These are phyloP conservation scores for Populus tremula DNA, from an alignment of 345 rosid genomes.

Conservation along the genomic window DNA sequence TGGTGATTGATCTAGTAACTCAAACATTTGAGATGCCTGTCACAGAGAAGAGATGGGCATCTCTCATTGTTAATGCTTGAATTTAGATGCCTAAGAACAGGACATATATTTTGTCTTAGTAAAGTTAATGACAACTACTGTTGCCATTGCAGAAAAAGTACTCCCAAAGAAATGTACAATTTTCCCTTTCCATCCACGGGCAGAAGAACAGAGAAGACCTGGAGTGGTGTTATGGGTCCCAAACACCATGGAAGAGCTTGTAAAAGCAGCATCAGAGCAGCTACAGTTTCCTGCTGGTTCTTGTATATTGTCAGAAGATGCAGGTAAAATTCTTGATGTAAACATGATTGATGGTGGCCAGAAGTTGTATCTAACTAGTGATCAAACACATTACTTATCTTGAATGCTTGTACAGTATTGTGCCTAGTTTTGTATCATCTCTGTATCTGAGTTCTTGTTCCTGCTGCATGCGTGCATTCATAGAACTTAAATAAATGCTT, in stretches of 20 bases:
- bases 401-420: not conserved
- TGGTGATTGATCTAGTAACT: not conserved
- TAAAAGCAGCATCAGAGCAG: constrained; percentile 45
- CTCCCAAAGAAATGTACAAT: constrained; percentile 64
- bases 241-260: constrained; percentile 48
- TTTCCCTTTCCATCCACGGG: constrained; percentile 67
- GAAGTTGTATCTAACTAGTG: constrained; percentile 57
- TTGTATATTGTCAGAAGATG: constrained; percentile 63
- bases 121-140: not conserved
- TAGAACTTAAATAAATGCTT: not conserved
- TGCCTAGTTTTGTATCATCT: not conserved
- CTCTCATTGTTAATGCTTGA: not conserved
- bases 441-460: not conserved
- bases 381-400: constrained; percentile 20
- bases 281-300: constrained; percentile 36
- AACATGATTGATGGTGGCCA: constrained; percentile 71
- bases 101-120: not conserved
- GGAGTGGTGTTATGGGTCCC: constrained; percentile 81
- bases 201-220: constrained; percentile 40
- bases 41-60: not conserved
- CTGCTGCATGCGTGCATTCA: not conserved
- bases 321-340: constrained; percentile 60
- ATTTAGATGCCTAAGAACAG: not conserved
- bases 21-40: not conserved
- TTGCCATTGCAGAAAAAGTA: constrained; percentile 36